These are phyloP conservation scores for Blakeslea trispora DNA, from an alignment of 371 early-diverging fungal genomes.

Conservation along the genomic window DNA sequence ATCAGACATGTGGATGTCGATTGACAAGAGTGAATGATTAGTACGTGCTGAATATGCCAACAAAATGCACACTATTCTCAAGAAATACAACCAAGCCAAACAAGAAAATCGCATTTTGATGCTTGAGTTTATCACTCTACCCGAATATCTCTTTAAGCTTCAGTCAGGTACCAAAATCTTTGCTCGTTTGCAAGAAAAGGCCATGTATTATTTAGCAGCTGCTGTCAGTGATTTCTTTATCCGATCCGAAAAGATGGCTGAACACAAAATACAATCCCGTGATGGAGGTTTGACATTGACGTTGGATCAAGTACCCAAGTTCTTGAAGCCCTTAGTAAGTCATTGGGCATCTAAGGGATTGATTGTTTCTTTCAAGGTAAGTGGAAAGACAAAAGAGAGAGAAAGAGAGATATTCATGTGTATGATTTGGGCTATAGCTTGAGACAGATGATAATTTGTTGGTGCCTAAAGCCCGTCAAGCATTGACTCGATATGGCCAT, in stretches of 20 bases:
- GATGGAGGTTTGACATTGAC: slow-evolving; percentile 81
- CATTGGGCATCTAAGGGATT: slow-evolving; percentile 88
- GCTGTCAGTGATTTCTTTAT: slow-evolving; percentile 98
- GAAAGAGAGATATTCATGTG: too few relatives aligned
- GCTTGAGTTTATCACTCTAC: slow-evolving; percentile 87
- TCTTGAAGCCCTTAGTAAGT: slow-evolving; percentile 88
- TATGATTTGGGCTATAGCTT: too few relatives aligned
- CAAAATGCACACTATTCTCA: slow-evolving; percentile 64
- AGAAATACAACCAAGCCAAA: slow-evolving; percentile 62
- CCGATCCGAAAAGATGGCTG: slow-evolving; percentile 83
- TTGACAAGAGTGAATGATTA: slow-evolving; percentile 16
- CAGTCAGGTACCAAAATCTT: slow-evolving; percentile 73
- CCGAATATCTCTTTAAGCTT: slow-evolving; percentile 92
- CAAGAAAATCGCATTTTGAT: slow-evolving; percentile 67
- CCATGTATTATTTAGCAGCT: slow-evolving; percentile 96
- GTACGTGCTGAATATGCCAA: slow-evolving; percentile 63
- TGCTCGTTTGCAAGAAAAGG: slow-evolving; percentile 63
- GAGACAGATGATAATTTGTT: slow-evolving; percentile 91
- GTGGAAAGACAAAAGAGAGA: too few relatives aligned
- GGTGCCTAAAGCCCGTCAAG: slow-evolving; percentile 77
- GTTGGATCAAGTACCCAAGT: slow-evolving; percentile 96
- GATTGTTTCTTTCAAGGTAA: slow-evolving; percentile 95
- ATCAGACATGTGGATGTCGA: not conserved
- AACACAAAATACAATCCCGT: slow-evolving; percentile 96
- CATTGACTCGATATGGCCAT: slow-evolving; percentile 90